These are phyloP conservation scores for Camelina neglecta DNA, from an alignment of 345 rosid genomes.

Conservation along the genomic window DNA sequence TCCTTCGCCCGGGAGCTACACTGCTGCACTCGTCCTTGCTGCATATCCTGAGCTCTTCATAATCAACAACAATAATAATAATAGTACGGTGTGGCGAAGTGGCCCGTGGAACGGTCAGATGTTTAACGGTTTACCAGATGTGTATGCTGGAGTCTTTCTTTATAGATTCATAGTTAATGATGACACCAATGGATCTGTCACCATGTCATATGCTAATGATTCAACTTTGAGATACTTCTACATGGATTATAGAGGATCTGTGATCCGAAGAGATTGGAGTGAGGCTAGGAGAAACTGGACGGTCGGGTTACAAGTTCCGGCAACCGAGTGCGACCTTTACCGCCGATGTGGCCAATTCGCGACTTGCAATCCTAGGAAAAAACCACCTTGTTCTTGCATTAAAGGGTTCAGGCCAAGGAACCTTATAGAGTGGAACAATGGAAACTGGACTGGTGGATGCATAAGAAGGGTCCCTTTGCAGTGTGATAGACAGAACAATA, in stretches of 20 bases:
- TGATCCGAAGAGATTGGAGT: conserved; percentile 31
- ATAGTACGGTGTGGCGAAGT: conserved; percentile 53
- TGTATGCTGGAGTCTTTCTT: conserved; percentile 37
- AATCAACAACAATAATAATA: conserved; percentile 44
- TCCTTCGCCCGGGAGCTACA: conserved; percentile 57
- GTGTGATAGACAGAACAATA: conserved; percentile 46
- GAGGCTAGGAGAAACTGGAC: conserved; percentile 30
- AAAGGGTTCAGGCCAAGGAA: conserved; percentile 61
- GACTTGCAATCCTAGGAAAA: conserved; percentile 42
- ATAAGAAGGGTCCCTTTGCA: conserved; percentile 45
- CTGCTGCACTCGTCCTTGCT: conserved; percentile 41
- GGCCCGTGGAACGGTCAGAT: conserved; percentile 66
- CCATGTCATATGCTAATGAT: conserved; percentile 28
- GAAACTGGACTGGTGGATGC: conserved; percentile 64
- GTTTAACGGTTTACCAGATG: conserved; percentile 45
- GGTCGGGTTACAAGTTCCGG: conserved; percentile 36
- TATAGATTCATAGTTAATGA: conserved; percentile 38
- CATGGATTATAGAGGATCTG: conserved; percentile 39
- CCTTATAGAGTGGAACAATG: conserved; percentile 47
- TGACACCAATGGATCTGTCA: conserved; percentile 31
- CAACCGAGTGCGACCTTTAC: conserved; percentile 50
- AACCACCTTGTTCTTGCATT: conserved; percentile 56
- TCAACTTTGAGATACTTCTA: conserved; percentile 26
- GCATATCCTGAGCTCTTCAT: conserved; percentile 48
- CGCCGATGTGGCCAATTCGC: conserved; percentile 59